phyloP scores from a whole-genome alignment of 768 basidiomycete genomes.

The Boletus edulis region DNA sequence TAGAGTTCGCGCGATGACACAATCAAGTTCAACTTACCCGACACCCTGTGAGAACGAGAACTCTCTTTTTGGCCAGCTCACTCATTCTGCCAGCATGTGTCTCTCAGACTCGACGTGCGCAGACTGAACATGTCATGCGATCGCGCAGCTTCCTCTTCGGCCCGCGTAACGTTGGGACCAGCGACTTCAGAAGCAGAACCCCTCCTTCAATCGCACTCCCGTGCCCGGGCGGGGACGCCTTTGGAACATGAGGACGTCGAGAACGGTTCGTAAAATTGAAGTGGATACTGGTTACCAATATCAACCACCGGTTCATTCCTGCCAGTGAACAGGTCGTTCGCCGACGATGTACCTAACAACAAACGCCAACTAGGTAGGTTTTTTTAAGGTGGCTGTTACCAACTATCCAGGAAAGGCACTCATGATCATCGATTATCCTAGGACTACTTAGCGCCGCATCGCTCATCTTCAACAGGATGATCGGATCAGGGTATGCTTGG shows the following conservation, averaged over 20 bases:
- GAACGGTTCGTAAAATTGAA: conserved; percentile 13
- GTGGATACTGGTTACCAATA: not conserved
- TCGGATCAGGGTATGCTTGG: conserved; percentile 61
- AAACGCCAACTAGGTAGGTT: conserved; percentile 52
- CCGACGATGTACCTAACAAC: conserved; percentile 46
- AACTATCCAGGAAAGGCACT: not conserved
- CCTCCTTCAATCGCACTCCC: conserved; percentile 10
- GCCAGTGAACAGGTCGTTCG: conserved; percentile 12
- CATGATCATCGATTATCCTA: not conserved
- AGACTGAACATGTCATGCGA: not conserved
- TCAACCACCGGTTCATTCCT: not conserved
- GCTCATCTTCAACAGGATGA: conserved; percentile 74
- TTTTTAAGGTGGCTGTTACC: not conserved
- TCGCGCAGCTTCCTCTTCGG: not conserved
- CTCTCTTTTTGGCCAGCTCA: too few relatives aligned
- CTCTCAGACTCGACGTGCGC: too few relatives aligned
- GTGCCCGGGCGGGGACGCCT: not conserved
- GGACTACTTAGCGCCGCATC: conserved; percentile 49
- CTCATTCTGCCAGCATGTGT: too few relatives aligned
- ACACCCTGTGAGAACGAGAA: too few relatives aligned
- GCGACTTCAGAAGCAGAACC: conserved; percentile 20
- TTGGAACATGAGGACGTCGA: conserved; percentile 1
- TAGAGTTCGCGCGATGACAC: too few relatives aligned
- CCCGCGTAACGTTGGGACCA: not conserved
- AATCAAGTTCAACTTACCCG: too few relatives aligned